Base-by-base conservation (phyloP, 163 green algal genomes). In the Scenedesmus sp. region DNA sequence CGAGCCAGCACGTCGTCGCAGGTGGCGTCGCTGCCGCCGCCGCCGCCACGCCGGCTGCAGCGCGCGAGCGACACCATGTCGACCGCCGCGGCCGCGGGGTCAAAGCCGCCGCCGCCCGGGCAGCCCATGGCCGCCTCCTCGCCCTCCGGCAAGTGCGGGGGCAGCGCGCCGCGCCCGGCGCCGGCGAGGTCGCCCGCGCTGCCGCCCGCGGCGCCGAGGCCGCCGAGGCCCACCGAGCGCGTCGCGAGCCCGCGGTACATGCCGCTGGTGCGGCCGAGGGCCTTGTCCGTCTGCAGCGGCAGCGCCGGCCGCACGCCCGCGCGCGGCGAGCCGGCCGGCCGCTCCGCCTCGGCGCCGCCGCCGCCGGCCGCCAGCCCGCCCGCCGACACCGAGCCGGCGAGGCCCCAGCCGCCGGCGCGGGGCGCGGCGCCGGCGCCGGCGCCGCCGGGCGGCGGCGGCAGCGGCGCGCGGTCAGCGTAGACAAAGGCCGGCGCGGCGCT, bases 61-160 rank as follows among this genome's bases (percentile, higher is more conserved):
- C 70, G 56, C 18, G 36, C 54, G 4, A 76, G 29, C 0, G 67
- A 54, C 31, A 76, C 67, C 67, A 76, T 76, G n/a, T 76, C 67
- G 15, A 76, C 67, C 3, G 67, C 67, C 39, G 51, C 67, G 24
- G 67, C 67, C 18, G 67, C 67, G 18, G 67, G 50, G 34, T 76
- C 67, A 15, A 54, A 70, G 29, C 2, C 31, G 4, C 18, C 18
- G 29, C 42, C 31, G 13, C 13, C 3, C 1, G 29, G 15, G 29
- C 17, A 7, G 4, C 58, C 57, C 58, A 48, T 29, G 9, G 13
- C 14, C 4, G 58, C 58, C 13, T 44, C 58, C 13, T 24, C 29
- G 18, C 58, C 58, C 29, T 64, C 57, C 14, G 58, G 58, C 58
- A 66, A 7, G 11, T 64, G 56, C 28, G n/a, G n/a, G n/a, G n/a